Evolutionary conservation across 129 eudicot genomes (phyloP).

Genomic region (Dittrichia graveolens): DNA sequence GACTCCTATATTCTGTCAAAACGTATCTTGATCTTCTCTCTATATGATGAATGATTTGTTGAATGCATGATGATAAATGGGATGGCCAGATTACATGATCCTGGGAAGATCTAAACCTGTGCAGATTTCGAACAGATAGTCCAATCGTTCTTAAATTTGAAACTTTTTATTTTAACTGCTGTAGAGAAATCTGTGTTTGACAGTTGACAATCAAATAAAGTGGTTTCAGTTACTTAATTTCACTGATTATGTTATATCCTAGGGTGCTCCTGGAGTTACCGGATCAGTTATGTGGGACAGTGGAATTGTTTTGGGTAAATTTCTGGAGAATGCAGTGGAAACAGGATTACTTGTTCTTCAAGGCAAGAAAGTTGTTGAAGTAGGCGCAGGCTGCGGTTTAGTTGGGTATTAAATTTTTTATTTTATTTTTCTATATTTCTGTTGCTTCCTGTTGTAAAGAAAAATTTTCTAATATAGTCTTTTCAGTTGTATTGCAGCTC

Average conservation of each 20-base stretch:
- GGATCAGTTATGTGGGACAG: slow-evolving; percentile 99
- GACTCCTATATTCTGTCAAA: too few species aligned
- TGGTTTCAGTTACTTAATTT: background rate
- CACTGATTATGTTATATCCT: slow-evolving; percentile 18
- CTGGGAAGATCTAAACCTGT: too few species aligned
- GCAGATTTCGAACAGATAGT: too few species aligned
- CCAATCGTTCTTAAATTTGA: background rate
- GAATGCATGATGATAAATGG: too few species aligned
- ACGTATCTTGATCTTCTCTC: too few species aligned
- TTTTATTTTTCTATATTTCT: background rate
- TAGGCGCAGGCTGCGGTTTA: slow-evolving; percentile 95
- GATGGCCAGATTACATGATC: too few species aligned
- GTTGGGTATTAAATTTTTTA: slow-evolving; percentile 61
- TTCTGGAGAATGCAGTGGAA: slow-evolving; percentile 85
- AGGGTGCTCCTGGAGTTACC: slow-evolving; percentile 92
- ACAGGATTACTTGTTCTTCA: slow-evolving; percentile 56
- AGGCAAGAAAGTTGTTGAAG: slow-evolving; percentile 79
- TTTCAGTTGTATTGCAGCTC: background rate
- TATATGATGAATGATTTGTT: too few species aligned
- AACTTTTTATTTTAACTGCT: background rate
- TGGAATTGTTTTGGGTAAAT: slow-evolving; percentile 83
- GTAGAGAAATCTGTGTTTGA: background rate
- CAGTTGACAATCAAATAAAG: slow-evolving; percentile 6
- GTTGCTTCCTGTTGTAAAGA: background rate
- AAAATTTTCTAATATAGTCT: slow-evolving; percentile 8